Conservation (phyloP, 164 flowering plant species). For the Magnolia sinica region DNA sequence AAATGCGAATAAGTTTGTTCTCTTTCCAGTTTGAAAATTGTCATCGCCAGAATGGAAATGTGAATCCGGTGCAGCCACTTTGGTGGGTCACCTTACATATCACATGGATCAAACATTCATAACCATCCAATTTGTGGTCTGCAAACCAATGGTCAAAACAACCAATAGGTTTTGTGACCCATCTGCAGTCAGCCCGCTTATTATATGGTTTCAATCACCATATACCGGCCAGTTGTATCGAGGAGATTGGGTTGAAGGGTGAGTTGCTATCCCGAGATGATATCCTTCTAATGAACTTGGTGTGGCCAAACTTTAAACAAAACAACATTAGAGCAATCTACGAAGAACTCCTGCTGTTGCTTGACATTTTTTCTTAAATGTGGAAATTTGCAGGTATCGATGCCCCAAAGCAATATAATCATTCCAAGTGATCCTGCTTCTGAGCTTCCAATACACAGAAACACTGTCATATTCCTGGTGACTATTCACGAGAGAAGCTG, state of each 20-base stretch:
- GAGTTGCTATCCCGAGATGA: not conserved
- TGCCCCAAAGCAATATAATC: conserved; percentile 72
- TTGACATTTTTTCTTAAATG: conserved; percentile 9
- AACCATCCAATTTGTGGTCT: too few species aligned
- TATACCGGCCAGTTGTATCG: not conserved
- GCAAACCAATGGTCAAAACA: too few species aligned
- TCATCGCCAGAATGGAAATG: too few species aligned
- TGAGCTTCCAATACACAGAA: conserved; percentile 48
- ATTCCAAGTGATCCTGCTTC: conserved; percentile 87
- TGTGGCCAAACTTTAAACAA: not conserved
- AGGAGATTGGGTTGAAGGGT: not conserved
- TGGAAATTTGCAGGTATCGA: conserved; percentile 56
- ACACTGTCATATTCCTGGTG: conserved; percentile 74
- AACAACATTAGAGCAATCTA: not conserved
- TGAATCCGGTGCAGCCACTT: too few species aligned
- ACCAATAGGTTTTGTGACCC: not conserved
- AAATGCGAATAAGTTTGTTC: too few species aligned
- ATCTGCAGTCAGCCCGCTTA: not conserved
- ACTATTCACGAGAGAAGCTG: conserved; percentile 89
- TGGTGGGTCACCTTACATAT: too few species aligned
- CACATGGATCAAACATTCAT: too few species aligned
- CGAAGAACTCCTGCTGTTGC: not conserved
- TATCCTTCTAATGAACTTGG: not conserved
- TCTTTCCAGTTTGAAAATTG: too few species aligned
- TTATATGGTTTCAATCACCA: not conserved